Evolutionary conservation across 805 yeast species (phyloP).

Genomic region (Lachancea nothofagi): DNA sequence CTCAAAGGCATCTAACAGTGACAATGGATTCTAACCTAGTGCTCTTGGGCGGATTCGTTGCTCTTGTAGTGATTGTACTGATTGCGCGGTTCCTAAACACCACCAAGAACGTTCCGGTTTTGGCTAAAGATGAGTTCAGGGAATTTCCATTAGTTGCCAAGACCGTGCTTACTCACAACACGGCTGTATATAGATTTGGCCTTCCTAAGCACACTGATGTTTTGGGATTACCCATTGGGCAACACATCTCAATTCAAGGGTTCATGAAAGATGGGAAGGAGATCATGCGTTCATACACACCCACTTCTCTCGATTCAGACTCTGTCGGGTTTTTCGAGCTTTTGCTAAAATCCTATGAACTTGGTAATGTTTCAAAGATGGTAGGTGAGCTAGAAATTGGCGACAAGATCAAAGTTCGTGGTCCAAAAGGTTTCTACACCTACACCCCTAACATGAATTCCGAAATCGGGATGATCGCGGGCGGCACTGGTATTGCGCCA

Average conservation of each 20-base stretch:
- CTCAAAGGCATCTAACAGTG: too few relatives aligned
- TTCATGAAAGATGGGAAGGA: conserved; percentile 65
- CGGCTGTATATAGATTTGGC: conserved; percentile 77
- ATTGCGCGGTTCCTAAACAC: conserved; percentile 29
- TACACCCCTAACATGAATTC: conserved; percentile 75
- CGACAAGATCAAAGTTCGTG: conserved; percentile 69
- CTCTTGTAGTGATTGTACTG: conserved; percentile 14
- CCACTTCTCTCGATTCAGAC: conserved; percentile 70
- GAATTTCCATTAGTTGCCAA: conserved; percentile 77
- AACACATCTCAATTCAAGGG: conserved; percentile 80
- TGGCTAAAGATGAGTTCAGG: conserved; percentile 62
- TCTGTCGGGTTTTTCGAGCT: conserved; percentile 79
- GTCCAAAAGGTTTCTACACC: conserved; percentile 86
- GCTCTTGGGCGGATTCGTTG: conserved; percentile 12
- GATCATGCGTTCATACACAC: conserved; percentile 82
- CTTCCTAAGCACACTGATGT: conserved; percentile 69
- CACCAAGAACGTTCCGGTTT: conserved; percentile 40
- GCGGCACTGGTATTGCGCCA: conserved; percentile 96
- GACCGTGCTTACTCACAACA: conserved; percentile 69
- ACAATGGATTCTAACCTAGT: conserved; percentile 1
- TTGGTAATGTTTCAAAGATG: conserved; percentile 75
- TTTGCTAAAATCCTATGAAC: conserved; percentile 77
- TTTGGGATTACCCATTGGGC: conserved; percentile 90
- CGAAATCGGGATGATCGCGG: conserved; percentile 84
- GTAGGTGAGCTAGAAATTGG: conserved; percentile 72